Evolutionary conservation across 352 stramenopile species (phyloP).

Genomic region (Pythium angustatum): DNA sequence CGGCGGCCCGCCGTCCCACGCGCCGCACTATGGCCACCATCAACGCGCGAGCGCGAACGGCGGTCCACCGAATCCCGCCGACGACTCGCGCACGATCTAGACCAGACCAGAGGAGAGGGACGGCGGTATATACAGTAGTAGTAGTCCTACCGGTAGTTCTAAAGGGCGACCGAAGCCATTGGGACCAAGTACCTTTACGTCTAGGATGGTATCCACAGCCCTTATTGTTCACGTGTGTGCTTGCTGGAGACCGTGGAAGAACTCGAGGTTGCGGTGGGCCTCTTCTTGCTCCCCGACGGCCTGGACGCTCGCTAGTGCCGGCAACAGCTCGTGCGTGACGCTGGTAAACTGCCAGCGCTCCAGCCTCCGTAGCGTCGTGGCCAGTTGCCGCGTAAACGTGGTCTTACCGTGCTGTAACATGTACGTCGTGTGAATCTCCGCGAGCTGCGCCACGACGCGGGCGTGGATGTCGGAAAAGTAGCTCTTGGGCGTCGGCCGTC

Average conservation of each 20-base stretch:
- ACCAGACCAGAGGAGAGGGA: too few relatives aligned
- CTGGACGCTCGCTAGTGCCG: constrained; percentile 30
- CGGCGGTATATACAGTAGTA: constrained; percentile 14
- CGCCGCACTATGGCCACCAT: constrained; percentile 25
- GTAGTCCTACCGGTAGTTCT: not conserved
- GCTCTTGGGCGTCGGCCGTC: constrained; percentile 24
- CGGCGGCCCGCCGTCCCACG: constrained; percentile 1
- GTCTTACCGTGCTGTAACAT: constrained; percentile 39
- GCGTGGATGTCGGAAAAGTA: constrained; percentile 59
- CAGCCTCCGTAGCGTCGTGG: constrained; percentile 29
- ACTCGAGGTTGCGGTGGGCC: constrained; percentile 67
- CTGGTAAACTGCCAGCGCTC: constrained; percentile 43
- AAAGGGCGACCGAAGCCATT: too few relatives aligned
- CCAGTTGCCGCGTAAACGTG: constrained; percentile 42
- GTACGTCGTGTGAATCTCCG: constrained; percentile 42
- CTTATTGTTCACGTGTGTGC: constrained; percentile 1
- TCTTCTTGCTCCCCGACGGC: constrained; percentile 44
- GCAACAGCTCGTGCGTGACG: constrained; percentile 30
- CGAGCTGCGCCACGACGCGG: constrained; percentile 48
- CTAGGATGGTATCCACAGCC: too few relatives aligned
- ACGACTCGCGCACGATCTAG: constrained; percentile 14
- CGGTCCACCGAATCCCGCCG: constrained; percentile 21
- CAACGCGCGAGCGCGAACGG: constrained; percentile 24
- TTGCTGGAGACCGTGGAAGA: constrained; percentile 52
- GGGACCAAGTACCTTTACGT: too few relatives aligned